Evolutionary conservation across 768 basidiomycete species (phyloP), one percentile per base, ranked within the genome.

Genomic region (Phylloporus sp.): DNA sequence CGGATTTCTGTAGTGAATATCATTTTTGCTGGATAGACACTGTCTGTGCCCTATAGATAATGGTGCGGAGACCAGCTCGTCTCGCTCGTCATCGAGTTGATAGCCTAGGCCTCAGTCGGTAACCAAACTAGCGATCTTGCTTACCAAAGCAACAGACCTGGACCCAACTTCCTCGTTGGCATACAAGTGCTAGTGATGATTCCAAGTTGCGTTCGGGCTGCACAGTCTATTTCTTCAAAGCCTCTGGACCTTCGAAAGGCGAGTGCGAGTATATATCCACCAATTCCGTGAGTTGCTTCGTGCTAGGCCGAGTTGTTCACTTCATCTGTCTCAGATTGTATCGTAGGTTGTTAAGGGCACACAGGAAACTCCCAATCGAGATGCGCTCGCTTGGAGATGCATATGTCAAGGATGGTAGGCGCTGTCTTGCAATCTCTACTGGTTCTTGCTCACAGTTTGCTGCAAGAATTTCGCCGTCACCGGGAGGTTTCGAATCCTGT

Each of bases 391-490:
- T 95, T 46, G 94, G 93, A 22, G 91, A 95, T 62, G 78, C 79
- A 34, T 95, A 95, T 64, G 78, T 95, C 50, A 95, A 91, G 72
- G 76, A 82, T 57, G 88, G 88, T 88, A 52, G 16, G 58, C 45
- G 71, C 12, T n/a, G 13, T 28, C 12, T 23, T 49, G 31, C 35
- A 8, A 50, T 46, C 35, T 16, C 41, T 36, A 27, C 34, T 38
- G 24, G 6, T 12, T 23, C 52, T 53, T 40, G 29, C 48, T 46
- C 46, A 58, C 35, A 47, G 15, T 49, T 52, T 32, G 1, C 20
- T 39, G 29, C 20, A n/a, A 91, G 95, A 99, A 70, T 98, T 97
- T 69, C 84, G 88, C 7, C 75, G 88, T 41, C 95, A 97, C 57
- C 82, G 74, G 59, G 73, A 80, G 22, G 81, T 85, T 11, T 85